A percentile compares a stretch with the other conserved stretches of the same genome.
Conservation (phyloP, 2,329 filamentous ascomycete genomes). For the Colletotrichum plurivorum region DNA sequence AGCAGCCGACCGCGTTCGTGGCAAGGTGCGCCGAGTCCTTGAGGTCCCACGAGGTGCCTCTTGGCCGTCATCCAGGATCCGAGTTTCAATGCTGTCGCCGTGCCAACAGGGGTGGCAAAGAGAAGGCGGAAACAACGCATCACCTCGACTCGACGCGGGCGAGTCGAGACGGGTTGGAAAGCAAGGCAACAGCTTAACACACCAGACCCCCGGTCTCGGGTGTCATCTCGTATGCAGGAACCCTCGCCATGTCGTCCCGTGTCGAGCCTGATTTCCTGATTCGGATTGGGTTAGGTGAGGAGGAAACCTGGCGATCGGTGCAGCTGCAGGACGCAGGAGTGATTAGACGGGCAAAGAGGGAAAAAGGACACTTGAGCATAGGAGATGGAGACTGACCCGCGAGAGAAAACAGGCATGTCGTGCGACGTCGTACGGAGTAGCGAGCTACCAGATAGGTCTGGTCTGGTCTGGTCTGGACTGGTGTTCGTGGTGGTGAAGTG, state of each 20-base stretch:
- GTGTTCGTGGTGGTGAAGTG: neutral
- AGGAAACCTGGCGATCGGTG: conserved; percentile 6
- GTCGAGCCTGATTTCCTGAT: conserved; percentile 26
- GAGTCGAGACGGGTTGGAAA: conserved; percentile 21
- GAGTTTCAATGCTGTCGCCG: conserved; percentile 34
- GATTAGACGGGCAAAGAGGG: conserved; percentile 1
- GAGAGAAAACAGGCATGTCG: neutral
- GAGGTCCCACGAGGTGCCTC: conserved; percentile 7
- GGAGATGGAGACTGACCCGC: neutral
- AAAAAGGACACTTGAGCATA: neutral
- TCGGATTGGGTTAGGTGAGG: conserved; percentile 30
- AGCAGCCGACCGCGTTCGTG: conserved; percentile 14
- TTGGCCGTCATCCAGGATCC: conserved; percentile 23
- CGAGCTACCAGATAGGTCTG: neutral
- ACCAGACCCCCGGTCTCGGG: conserved; percentile 20
- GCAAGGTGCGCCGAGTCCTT: conserved; percentile 19
- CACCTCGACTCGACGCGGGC: conserved; percentile 32
- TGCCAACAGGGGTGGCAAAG: conserved; percentile 32
- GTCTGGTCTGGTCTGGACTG: neutral
- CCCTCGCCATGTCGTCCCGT: conserved; percentile 20
- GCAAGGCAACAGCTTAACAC: conserved; percentile 26
- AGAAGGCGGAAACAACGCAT: conserved; percentile 33
- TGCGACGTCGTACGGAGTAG: too few relatives aligned
- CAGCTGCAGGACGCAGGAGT: conserved; percentile 12
- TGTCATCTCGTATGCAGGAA: conserved; percentile 40